Base-by-base conservation (phyloP, 78 protist genomes). In the Isochrysis galbana region DNA sequence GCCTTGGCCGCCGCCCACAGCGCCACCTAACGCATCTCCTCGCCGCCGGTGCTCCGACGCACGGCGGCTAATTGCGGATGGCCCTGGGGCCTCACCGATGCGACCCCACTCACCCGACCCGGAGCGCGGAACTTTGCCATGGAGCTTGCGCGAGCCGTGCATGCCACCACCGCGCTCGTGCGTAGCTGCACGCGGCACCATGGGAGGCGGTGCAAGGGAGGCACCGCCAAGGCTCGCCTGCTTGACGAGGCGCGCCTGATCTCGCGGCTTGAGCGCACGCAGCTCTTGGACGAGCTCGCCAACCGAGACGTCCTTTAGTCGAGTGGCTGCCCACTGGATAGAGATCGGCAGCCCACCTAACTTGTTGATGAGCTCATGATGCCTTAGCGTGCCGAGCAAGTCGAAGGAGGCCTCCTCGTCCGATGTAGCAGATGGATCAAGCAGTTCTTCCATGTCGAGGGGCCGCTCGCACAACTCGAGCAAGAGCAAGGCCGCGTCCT, bases 401-500 rank as follows among this genome's bases (percentile, higher is more conserved):
- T 72, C 74, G 74, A 32, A 23, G 61, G 61, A 14, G 29, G 61
- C 61, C 29, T 7, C 7, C 61, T 7, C 7, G 80, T 2, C 22
- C 0, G 80, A 1, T 23, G 5, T 41, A 4, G 5, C 47, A 4
- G 84, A 1, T 29, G 45, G 47, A 46, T 26, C 84, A 10, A 77
- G 47, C 84, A 39, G 32, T 32, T 36, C 84, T 32, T 0, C 84
- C 34, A n/a, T 5, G n/a, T 36, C 46, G 47, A 77, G 10, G 19
- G 34, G n/a, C 29, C 84, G 84, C 46, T 77, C 84, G 2, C 46
- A 39, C 46, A 39, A 1, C 48, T 77, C 84, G 84, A 77, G 23
- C n/a, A 77, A 46, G 47, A 77, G 47, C 46, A 77, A 46, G 47
- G 84, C 80, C 80, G 80, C 84, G 84, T 39, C 46, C 34, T 32